Conservation (phyloP, 768 basidiomycete species). For the Inosperma sp. region DNA sequence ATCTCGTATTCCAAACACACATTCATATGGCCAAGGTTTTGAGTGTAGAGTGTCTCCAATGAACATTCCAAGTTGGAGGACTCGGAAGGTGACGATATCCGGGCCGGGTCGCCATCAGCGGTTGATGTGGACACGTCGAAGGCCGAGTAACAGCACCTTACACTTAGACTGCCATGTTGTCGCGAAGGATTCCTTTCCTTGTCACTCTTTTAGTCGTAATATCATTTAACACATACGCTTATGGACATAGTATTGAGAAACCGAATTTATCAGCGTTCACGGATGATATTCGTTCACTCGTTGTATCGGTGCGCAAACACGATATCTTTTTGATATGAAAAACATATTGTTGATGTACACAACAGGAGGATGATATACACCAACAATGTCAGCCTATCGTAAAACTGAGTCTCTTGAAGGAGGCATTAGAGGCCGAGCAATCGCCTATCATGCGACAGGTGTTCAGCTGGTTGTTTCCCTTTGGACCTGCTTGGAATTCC, state of each 20-base stretch:
- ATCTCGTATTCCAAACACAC: no score
- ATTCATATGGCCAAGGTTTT: no score
- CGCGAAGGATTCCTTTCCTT: slow-evolving; percentile 27
- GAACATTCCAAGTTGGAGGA: no score
- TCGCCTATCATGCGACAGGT: slow-evolving; percentile 76
- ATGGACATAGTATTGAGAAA: slow-evolving; percentile 10
- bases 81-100: no score
- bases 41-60: no score
- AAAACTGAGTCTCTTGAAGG: slow-evolving; percentile 55
- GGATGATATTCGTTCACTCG: slow-evolving; percentile 21
- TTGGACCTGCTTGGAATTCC: slow-evolving; percentile 86
- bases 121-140: neutral
- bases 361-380: slow-evolving; percentile 38
- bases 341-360: neutral
- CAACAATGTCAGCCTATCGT: slow-evolving; percentile 35
- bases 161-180: slow-evolving; percentile 26
- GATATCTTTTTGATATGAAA: neutral
- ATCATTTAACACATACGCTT: slow-evolving; percentile 17
- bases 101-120: neutral
- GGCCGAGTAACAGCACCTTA: slow-evolving; percentile 6
- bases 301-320: slow-evolving; percentile 9
- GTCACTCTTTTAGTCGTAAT: slow-evolving; percentile 42
- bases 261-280: neutral
- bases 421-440: slow-evolving; percentile 53
- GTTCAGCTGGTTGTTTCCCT: slow-evolving; percentile 81